These are phyloP conservation scores for Kingdonia uniflora DNA, from an alignment of 164 flowering plant species.

Conservation along the genomic window DNA sequence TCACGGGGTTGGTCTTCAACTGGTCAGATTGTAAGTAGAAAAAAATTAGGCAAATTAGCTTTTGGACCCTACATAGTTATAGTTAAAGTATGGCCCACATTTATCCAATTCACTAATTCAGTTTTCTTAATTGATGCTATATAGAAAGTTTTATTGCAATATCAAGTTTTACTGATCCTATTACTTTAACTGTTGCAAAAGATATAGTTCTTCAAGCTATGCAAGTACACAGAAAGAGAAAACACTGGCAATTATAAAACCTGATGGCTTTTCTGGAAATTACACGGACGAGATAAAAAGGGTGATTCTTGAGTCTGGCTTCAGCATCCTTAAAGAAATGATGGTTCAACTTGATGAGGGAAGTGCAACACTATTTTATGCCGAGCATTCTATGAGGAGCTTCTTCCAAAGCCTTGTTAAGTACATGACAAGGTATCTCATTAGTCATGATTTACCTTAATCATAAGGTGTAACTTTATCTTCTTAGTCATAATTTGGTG, in stretches of 20 bases:
- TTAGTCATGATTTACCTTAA: too few relatives aligned
- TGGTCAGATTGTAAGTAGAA: too few relatives aligned
- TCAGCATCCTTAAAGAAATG: constrained; percentile 38
- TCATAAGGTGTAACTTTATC: too few relatives aligned
- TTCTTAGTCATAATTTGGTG: background rate
- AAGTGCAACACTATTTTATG: constrained; percentile 39
- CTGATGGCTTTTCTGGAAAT: constrained; percentile 67
- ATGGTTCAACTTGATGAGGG: constrained; percentile 41
- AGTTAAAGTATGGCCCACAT: too few relatives aligned
- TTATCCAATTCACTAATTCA: too few relatives aligned
- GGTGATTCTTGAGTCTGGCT: constrained; percentile 46
- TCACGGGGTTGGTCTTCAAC: too few relatives aligned
- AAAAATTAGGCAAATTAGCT: too few relatives aligned
- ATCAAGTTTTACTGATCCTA: background rate
- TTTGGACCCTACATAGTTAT: too few relatives aligned
- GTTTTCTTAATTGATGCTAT: too few relatives aligned
- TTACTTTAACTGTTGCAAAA: background rate
- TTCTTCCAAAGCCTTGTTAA: constrained; percentile 61
- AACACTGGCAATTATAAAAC: constrained; percentile 84
- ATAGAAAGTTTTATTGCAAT: too few relatives aligned
- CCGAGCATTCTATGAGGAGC: constrained; percentile 58
- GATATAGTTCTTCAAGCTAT: constrained; percentile 24
- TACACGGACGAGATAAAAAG: constrained; percentile 39
- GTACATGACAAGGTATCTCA: constrained; percentile 72
- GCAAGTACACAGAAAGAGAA: constrained; percentile 29